Evolutionary conservation across 768 basidiomycete species (phyloP), one percentile per base, ranked within the genome.

Genomic region (Lyophyllum semitale): DNA sequence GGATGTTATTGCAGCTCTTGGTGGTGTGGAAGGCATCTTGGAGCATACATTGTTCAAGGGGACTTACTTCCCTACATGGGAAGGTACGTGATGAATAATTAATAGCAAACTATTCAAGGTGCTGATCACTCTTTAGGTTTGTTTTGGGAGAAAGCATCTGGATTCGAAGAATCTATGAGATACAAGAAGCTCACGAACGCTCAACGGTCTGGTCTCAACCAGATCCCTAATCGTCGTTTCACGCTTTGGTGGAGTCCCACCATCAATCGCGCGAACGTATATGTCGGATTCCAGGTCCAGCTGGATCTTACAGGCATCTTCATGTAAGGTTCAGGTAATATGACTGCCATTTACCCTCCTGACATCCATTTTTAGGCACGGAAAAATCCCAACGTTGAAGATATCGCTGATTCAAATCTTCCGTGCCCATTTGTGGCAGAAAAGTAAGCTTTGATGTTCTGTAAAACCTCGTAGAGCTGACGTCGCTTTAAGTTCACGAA

Each of bases 381-480:
- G 96, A 65, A 98, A 99, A 78, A 96, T 98, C 59, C 95, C 95
- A 12, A 97, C 95, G 2, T 76, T 98, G 61, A 98, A 98, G 79
- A 99, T 99, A 76, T 95, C 92, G 73, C 85, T 98, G 77, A 99
- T 99, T 63, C 97, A 98, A 68, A 97, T 99, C 65, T 98, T 99
- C 93, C 92, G 97, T 78, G 97, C 97, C 38, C 97, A 99, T 73
- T 84, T 99, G 77, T 98, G 97, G 97, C 97, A 99, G 77, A 98
- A 99, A 78, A 98, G 95, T 88, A 70, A 71, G 89, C 84, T 60
- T 53, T 57, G 20, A 61, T 66, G 41, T 64, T 46, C 63, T 65
- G 66, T 66, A 66, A 59, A 18, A 61, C 59, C 44, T 44, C 48
- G 22, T 56, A 30, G 1, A 52, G 55, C 12, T 59, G 17, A 48